phyloP scores from a whole-genome alignment of 768 basidiomycete genomes.

The Tephrocybe rancida region DNA sequence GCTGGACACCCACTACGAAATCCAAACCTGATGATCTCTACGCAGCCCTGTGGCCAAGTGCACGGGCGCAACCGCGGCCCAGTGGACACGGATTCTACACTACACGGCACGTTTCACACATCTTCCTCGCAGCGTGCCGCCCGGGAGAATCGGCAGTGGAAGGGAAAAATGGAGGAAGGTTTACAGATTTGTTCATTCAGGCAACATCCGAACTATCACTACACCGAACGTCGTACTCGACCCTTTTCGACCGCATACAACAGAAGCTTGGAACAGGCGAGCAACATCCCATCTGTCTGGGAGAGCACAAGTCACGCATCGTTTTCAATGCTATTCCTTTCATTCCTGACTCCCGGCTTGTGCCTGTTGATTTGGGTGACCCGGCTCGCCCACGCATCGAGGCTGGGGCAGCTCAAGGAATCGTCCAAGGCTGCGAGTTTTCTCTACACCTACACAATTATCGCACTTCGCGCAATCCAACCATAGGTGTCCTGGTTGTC shows the following conservation, averaged over 20 bases:
- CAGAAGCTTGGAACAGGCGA: constrained; percentile 35
- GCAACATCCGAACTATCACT: constrained; percentile 47
- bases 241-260: constrained; percentile 47
- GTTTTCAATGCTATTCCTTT: constrained; percentile 64
- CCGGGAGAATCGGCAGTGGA: constrained; percentile 59
- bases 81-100: constrained; percentile 48
- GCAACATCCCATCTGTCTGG: constrained; percentile 55
- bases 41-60: constrained; percentile 54
- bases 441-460: constrained; percentile 64
- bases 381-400: constrained; percentile 47
- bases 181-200: constrained; percentile 58
- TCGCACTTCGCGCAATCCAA: constrained; percentile 57
- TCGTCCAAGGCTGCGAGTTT: constrained; percentile 65
- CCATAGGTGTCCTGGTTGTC: constrained; percentile 51
- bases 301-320: constrained; percentile 47
- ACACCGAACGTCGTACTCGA: constrained; percentile 52
- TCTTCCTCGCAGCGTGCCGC: constrained; percentile 59
- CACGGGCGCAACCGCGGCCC: constrained; percentile 37
- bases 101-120: constrained; percentile 42
- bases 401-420: constrained; percentile 63
- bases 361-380: constrained; percentile 43
- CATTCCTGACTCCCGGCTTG: constrained; percentile 45
- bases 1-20: constrained; percentile 65
- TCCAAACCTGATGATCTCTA: constrained; percentile 57
- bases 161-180: constrained; percentile 62